Percentiles rank a stretch among this genome's conserved stretches.
phyloP scores from a whole-genome alignment of 352 stramenopile species.

The Globisporangium sylvaticum region DNA sequence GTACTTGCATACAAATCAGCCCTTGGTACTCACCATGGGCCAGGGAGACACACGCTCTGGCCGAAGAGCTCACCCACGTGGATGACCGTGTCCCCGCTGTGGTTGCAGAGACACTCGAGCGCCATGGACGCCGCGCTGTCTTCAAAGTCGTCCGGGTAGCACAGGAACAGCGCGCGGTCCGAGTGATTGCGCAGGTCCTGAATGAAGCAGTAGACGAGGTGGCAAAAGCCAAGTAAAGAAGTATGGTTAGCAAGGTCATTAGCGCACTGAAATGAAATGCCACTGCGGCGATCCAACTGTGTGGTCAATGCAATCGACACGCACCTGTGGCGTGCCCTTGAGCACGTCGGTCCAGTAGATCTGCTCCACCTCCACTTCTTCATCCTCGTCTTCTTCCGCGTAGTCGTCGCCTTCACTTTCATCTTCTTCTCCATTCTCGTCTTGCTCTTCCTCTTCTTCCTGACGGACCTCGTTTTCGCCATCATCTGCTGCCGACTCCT shows the following conservation, averaged over 20 bases:
- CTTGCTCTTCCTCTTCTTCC: conserved; percentile 14
- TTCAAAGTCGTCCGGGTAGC: conserved; percentile 92
- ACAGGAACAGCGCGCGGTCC: conserved; percentile 88
- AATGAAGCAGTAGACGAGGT: neutral
- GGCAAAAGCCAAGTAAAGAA: neutral
- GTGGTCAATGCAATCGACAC: neutral
- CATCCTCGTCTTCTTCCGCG: conserved; percentile 39
- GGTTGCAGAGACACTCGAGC: conserved; percentile 87
- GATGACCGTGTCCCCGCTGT: conserved; percentile 89
- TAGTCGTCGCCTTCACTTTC: conserved; percentile 1
- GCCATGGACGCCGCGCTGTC: conserved; percentile 88
- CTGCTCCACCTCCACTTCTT: conserved; percentile 76
- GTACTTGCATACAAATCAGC: neutral
- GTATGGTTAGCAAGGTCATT: neutral
- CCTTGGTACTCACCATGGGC: conserved; percentile 57
- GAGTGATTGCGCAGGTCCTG: conserved; percentile 74
- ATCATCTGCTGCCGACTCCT: conserved; percentile 18
- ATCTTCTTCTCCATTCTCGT: conserved; percentile 8
- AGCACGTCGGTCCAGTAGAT: conserved; percentile 83
- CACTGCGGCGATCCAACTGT: neutral
- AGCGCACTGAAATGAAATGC: conserved; percentile 3
- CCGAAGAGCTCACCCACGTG: conserved; percentile 93
- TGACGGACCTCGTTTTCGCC: conserved; percentile 21
- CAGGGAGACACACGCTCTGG: conserved; percentile 85
- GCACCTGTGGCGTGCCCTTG: conserved; percentile 68